Base-by-base conservation (phyloP, 2,329 filamentous ascomycete genomes). In the Paramyrothecium roridum region DNA sequence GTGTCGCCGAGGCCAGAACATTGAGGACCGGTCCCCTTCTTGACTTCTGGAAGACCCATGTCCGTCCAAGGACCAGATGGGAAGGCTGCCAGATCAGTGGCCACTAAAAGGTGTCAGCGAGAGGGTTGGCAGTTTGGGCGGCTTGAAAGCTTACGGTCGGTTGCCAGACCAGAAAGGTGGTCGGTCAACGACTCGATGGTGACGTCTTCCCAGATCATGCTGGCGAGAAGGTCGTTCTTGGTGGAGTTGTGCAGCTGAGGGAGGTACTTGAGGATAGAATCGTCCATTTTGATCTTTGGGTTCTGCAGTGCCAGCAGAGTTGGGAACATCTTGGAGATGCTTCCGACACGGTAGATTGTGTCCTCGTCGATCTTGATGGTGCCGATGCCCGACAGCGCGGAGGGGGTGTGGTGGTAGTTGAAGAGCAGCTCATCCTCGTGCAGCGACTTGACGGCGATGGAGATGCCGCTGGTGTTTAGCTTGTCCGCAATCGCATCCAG, bases 221-320 rank as follows among this genome's bases (percentile, higher is more conserved):
- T 63, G 8, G 76, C 63, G 3, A 61, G 60, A 30, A 30, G 26
- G 48, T 73, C 67, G 8, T 63, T 52, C 1, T 64, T 53, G 6
- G 52, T 59, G 2, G 61, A 59, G 6, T 65, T 57, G 43, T 55
- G 64, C 46, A 73, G 61, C 50, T 74, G 69, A 0, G 79, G 76
- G 7, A 81, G 63, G 52, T 78, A 77, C 37, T 77, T 71, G 1
- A 76, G 70, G 6, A 83, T 67, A 1, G 75, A 75, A 48, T 73
- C 74, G 2, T 79, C 70, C 65, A 73, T 51, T 16, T 70, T 63
- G 13, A 75, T 63, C 2, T 65, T 61, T 1, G 56, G 57, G 16
- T 61, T 63, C 52, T 68, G 63, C 3, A 74, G 60, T 1, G 66
- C 60, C 1, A 69, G 65, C 12, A 78, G 60, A 1, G 63, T 64